Conservation (phyloP, 2,329 filamentous ascomycete species). For the Talaromyces amestolkiae region DNA sequence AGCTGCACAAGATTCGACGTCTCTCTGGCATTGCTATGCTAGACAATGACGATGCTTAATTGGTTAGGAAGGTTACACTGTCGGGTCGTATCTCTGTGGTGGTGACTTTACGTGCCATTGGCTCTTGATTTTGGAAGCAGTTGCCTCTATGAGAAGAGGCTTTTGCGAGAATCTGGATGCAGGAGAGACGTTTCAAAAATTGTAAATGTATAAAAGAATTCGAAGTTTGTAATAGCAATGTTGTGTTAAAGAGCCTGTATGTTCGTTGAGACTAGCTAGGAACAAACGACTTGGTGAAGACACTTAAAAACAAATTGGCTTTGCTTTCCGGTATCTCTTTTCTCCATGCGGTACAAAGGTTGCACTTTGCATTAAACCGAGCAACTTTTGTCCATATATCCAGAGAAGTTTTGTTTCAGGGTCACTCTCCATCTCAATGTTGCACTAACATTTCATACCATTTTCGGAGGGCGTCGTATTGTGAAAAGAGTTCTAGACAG, state of each 20-base stretch:
- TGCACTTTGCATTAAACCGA: not conserved
- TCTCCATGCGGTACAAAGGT: not conserved
- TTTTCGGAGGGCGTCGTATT: too few species aligned
- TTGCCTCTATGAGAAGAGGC: not conserved
- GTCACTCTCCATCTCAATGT: too few species aligned
- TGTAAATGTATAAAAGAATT: not conserved
- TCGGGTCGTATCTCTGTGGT: not conserved
- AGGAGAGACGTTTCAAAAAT: too few species aligned
- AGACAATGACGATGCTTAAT: not conserved
- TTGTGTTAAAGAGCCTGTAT: not conserved
- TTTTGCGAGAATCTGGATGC: not conserved
- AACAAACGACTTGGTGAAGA: not conserved
- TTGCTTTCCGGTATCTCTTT: too few species aligned
- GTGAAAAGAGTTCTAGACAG: too few species aligned
- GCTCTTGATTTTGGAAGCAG: not conserved
- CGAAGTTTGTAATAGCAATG: not conserved
- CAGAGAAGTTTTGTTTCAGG: too few species aligned
- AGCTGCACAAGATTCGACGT: not conserved
- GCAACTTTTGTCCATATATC: not conserved
- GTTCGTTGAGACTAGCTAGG: not conserved
- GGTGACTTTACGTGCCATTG: not conserved
- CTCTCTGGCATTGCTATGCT: not conserved
- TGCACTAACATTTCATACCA: too few species aligned
- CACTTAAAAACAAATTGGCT: too few species aligned
- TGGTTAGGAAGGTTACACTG: not conserved